Percentiles rank a stretch among this genome's conserved stretches.
Conservation (phyloP, 2,329 filamentous ascomycete species). For the Madurella fahalii region DNA sequence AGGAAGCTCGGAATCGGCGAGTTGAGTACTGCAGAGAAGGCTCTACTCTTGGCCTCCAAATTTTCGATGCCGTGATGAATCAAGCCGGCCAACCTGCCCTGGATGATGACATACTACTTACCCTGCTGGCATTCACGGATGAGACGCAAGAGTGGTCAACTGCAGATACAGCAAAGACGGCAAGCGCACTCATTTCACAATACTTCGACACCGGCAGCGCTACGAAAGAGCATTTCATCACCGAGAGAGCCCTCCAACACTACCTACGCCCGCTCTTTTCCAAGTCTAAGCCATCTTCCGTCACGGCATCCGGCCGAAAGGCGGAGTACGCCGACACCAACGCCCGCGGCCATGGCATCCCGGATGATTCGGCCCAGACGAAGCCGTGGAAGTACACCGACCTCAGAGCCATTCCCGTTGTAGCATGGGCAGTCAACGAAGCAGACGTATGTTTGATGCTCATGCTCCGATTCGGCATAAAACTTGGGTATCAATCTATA, state of each 20-base stretch:
- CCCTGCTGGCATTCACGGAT: slow-evolving; percentile 34
- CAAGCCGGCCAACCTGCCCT: slow-evolving; percentile 1
- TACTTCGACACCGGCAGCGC: slow-evolving; percentile 25
- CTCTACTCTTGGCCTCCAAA: slow-evolving; percentile 18
- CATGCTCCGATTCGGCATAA: not conserved
- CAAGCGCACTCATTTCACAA: slow-evolving; percentile 32
- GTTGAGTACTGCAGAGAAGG: slow-evolving; percentile 8
- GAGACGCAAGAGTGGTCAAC: slow-evolving; percentile 30
- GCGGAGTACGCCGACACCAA: slow-evolving; percentile 41
- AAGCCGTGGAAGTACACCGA: slow-evolving; percentile 61
- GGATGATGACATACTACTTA: slow-evolving; percentile 29
- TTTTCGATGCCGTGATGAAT: slow-evolving; percentile 14
- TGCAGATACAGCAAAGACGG: slow-evolving; percentile 26
- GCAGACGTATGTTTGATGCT: slow-evolving; percentile 39
- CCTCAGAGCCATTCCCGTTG: slow-evolving; percentile 49
- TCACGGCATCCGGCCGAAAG: slow-evolving; percentile 57
- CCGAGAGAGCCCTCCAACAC: slow-evolving; percentile 54
- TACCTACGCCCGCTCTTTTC: slow-evolving; percentile 67
- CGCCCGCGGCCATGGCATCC: slow-evolving; percentile 33
- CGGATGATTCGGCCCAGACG: slow-evolving; percentile 37
- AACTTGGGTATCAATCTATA: slow-evolving; percentile 7
- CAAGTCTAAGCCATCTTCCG: slow-evolving; percentile 46
- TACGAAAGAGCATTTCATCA: slow-evolving; percentile 39
- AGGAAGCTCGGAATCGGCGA: not conserved
- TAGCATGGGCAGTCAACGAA: slow-evolving; percentile 56